These are phyloP conservation scores for Termitomyces sp. DNA, from an alignment of 768 basidiomycete species.

Conservation along the genomic window DNA sequence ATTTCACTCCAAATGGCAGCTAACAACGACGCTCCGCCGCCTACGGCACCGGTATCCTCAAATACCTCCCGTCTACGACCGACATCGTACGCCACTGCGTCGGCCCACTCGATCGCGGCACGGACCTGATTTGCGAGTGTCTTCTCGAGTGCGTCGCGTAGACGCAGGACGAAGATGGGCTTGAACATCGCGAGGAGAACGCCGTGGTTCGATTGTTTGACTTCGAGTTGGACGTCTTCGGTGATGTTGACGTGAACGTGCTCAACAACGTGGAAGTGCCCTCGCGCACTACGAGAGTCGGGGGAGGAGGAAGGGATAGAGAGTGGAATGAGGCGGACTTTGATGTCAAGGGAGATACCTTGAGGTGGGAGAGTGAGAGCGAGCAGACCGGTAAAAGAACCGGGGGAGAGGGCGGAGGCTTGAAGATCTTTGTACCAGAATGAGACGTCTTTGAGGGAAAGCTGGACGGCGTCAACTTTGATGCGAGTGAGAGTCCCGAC, in stretches of 20 bases:
- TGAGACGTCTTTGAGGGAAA: slow-evolving; percentile 60
- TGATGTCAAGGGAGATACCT: slow-evolving; percentile 67
- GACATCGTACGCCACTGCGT: slow-evolving; percentile 58
- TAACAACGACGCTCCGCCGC: slow-evolving; percentile 40
- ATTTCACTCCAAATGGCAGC: slow-evolving; percentile 70
- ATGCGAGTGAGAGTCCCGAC: slow-evolving; percentile 66
- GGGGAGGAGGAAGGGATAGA: slow-evolving; percentile 32
- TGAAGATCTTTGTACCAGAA: slow-evolving; percentile 72
- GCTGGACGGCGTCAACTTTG: slow-evolving; percentile 60
- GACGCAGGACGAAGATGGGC: slow-evolving; percentile 52
- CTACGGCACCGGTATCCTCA: slow-evolving; percentile 54
- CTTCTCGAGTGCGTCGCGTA: slow-evolving; percentile 59
- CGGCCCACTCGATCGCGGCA: slow-evolving; percentile 46
- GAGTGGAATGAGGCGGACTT: slow-evolving; percentile 59
- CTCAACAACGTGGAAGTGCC: slow-evolving; percentile 60
- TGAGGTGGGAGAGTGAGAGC: slow-evolving; percentile 60
- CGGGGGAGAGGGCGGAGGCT: slow-evolving; percentile 44
- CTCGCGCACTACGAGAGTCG: slow-evolving; percentile 34
- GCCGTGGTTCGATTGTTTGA: slow-evolving; percentile 63
- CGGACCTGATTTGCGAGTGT: slow-evolving; percentile 55
- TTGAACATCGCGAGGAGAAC: slow-evolving; percentile 60
- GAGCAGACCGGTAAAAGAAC: slow-evolving; percentile 59
- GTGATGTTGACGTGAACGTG: slow-evolving; percentile 50
- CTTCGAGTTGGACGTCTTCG: slow-evolving; percentile 49
- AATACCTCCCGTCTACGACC: slow-evolving; percentile 59